Base-by-base conservation (phyloP, 2,329 filamentous ascomycete species). In the Hymenoscyphus salicellus region DNA sequence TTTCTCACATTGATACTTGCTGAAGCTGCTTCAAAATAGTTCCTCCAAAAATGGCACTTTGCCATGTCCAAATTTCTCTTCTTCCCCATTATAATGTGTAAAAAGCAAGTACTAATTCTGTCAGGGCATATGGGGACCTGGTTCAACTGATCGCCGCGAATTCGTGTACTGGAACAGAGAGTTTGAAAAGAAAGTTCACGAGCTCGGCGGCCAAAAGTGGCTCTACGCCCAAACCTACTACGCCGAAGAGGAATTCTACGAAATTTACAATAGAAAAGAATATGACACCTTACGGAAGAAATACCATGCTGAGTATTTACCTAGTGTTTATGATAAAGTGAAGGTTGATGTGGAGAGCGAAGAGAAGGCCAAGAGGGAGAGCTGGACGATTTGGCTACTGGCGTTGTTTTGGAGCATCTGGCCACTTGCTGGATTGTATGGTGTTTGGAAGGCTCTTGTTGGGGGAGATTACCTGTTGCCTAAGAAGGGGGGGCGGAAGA, bases 221-320 rank as follows among this genome's bases (percentile, higher is more conserved):
- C 80, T 96, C 16, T 96, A 96, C 77, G 91, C 92, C 2, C 89
- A 93, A 72, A 88, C 91, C 0, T 96, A 93, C 79, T 95, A 95
- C 75, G 84, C 85, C 10, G 84, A 90, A 17, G 79, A 84, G 0
- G 86, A 90, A 72, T 92, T 91, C 77, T 89, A 87, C 84, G 72
- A 78, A 28, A 80, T 87, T 41, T 91, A 91, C 74, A 79, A 84
- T 55, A 77, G 79, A 38, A 71, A 74, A 23, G 84, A 81, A 80
- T 92, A 92, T 73, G 83, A 90, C 58, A 78, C 73, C 2, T 78
- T 92, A 71, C 79, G 89, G 23, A 67, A 73, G 32, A 89, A 88
- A 74, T 92, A 89, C 76, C 74, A 81, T 62, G 89, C 89, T 28
- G 78, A 77, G 0, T 81, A 82, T n/a, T 77, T 92, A 69, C 89